Evolutionary conservation across 805 yeast species (phyloP).

Genomic region (Myxozyma sirexii): DNA sequence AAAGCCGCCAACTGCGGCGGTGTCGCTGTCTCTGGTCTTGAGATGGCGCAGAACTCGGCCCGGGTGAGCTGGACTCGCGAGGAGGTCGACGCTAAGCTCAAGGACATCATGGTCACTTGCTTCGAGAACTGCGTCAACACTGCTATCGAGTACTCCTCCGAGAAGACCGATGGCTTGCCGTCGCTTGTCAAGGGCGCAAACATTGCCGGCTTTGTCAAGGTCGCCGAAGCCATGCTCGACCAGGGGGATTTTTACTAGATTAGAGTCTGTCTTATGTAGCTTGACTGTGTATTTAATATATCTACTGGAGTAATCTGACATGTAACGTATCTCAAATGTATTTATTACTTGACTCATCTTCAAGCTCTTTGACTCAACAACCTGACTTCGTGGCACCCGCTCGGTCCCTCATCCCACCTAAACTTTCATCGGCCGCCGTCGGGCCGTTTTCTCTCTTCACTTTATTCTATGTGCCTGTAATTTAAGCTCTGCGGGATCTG

Average conservation of each 20-base stretch:
- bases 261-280: not conserved
- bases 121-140: conserved; percentile 91
- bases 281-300: not conserved
- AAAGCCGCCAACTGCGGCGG: conserved; percentile 99
- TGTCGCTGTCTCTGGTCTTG: conserved; percentile 97
- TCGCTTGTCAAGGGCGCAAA: conserved; percentile 98
- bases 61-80: conserved; percentile 88
- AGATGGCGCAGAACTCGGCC: conserved; percentile 99
- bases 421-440: no score
- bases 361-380: not conserved
- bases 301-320: not conserved
- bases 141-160: conserved; percentile 72
- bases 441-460: not conserved
- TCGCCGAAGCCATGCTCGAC: conserved; percentile 96
- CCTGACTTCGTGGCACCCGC: not conserved
- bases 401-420: not conserved
- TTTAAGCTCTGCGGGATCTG: not conserved
- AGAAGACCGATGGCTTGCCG: conserved; percentile 72
- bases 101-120: conserved; percentile 89
- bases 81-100: conserved; percentile 88
- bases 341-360: not conserved
- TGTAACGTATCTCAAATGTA: no score
- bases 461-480: not conserved
- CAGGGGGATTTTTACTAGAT: conserved; percentile 72
- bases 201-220: conserved; percentile 98